Percentiles rank a stretch among this genome's conserved stretches.
phyloP scores from a whole-genome alignment of 108 stramenopile genomes.

The Skeletonema menzelii region DNA sequence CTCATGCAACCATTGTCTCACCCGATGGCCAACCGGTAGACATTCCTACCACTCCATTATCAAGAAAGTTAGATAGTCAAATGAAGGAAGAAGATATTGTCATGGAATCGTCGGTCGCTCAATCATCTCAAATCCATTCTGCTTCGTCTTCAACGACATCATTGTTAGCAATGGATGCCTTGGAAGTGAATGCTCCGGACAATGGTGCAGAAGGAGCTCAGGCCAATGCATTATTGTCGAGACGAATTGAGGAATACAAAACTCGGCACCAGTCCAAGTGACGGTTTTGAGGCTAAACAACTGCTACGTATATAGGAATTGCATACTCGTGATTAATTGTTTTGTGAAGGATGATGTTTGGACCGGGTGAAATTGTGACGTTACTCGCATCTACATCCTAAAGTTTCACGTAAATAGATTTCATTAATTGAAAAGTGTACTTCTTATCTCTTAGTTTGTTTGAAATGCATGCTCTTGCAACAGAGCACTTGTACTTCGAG shows the following conservation, averaged over 20 bases:
- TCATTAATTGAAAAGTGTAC: background rate
- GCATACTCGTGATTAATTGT: background rate
- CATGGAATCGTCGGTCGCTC: background rate
- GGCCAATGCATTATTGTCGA: slow-evolving; percentile 29
- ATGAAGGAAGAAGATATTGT: slow-evolving; percentile 6
- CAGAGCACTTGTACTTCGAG: background rate
- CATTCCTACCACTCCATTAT: slow-evolving; percentile 6
- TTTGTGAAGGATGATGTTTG: slow-evolving; percentile 1
- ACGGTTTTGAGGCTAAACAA: background rate
- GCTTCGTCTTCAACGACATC: slow-evolving; percentile 17
- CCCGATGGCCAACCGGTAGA: slow-evolving; percentile 24
- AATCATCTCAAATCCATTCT: slow-evolving; percentile 6
- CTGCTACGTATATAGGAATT: background rate
- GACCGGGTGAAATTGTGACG: slow-evolving; percentile 3
- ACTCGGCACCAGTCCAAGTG: background rate
- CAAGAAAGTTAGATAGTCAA: background rate
- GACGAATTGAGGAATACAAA: slow-evolving; percentile 29
- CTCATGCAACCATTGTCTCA: slow-evolving; percentile 32
- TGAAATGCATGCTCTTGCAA: background rate
- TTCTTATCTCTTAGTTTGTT: no score
- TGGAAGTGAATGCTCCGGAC: slow-evolving; percentile 2
- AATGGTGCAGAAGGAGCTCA: slow-evolving; percentile 22
- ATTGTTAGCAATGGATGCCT: slow-evolving; percentile 6
- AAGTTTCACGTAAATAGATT: background rate
- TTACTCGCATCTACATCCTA: background rate